Conservation (phyloP, 2,329 filamentous ascomycete genomes). For the Aspergillus phoenicis region DNA sequence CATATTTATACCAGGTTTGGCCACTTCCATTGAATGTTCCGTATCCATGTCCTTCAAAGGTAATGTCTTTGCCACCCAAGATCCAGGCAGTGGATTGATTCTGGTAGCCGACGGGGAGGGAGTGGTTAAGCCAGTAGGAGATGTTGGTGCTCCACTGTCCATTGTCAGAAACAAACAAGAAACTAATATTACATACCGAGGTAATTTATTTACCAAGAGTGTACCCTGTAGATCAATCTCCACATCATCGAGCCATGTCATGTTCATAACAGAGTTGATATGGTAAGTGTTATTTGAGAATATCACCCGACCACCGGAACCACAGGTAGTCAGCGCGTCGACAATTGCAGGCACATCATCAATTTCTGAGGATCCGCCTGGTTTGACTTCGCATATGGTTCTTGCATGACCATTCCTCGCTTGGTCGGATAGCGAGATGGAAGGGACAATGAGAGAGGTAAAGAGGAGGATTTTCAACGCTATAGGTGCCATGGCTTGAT, state of each 20-base stretch:
- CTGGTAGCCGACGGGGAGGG: slow-evolving; percentile 52
- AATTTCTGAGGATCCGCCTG: slow-evolving; percentile 22
- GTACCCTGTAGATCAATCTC: slow-evolving; percentile 54
- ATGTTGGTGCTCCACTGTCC: slow-evolving; percentile 41
- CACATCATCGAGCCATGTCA: slow-evolving; percentile 49
- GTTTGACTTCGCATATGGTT: slow-evolving; percentile 15
- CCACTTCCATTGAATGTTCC: slow-evolving; percentile 53
- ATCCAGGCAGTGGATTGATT: slow-evolving; percentile 55
- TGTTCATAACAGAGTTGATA: slow-evolving; percentile 55
- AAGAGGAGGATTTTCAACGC: not conserved
- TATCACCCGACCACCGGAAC: slow-evolving; percentile 53
- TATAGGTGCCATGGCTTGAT: not conserved
- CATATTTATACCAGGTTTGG: slow-evolving; percentile 46
- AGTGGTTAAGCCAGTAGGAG: slow-evolving; percentile 54
- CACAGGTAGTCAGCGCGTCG: slow-evolving; percentile 53
- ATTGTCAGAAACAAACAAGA: not conserved
- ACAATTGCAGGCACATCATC: slow-evolving; percentile 58
- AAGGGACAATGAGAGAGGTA: not conserved
- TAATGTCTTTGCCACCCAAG: slow-evolving; percentile 54
- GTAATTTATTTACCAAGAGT: slow-evolving; percentile 41
- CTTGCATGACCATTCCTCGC: not conserved
- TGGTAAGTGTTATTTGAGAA: slow-evolving; percentile 55
- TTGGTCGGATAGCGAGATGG: not conserved
- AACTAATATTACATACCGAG: too few relatives aligned
- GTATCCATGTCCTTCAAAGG: slow-evolving; percentile 52